Conservation (phyloP, 129 eudicot species). For the Arctium lappa region DNA sequence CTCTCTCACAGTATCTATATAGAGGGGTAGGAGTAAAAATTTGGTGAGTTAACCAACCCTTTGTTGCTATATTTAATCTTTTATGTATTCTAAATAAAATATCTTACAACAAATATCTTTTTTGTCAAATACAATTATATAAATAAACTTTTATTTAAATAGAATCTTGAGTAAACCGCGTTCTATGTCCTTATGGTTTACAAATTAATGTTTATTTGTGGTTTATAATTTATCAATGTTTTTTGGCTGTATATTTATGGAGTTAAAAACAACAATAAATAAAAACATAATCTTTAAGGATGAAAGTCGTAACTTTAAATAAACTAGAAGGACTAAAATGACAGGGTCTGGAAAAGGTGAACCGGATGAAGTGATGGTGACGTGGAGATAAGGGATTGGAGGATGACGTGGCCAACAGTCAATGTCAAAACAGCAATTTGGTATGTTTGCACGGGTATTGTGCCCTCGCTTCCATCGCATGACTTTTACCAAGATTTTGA, state of each 20-base stretch:
- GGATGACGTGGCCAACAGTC: conserved; percentile 29
- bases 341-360: conserved; percentile 47
- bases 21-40: background rate
- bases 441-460: conserved; percentile 8
- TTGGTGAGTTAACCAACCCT: background rate
- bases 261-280: background rate
- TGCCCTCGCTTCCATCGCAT: conserved; percentile 1
- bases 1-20: conserved; percentile 8
- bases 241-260: too few relatives aligned
- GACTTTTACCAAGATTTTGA: conserved; percentile 16
- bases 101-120: background rate
- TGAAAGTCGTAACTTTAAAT: background rate
- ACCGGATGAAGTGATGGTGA: conserved; percentile 34
- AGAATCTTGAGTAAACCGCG: too few relatives aligned
- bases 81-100: background rate
- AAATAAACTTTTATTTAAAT: too few relatives aligned
- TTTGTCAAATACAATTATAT: too few relatives aligned
- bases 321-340: background rate
- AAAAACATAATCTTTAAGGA: background rate
- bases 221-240: too few relatives aligned
- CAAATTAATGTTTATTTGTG: background rate
- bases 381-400: conserved; percentile 40
- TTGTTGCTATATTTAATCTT: background rate
- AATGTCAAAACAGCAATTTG: conserved; percentile 18
- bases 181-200: background rate